These are phyloP conservation scores for Colletotrichum musicola DNA, from an alignment of 2,329 filamentous ascomycete species.

Conservation along the genomic window DNA sequence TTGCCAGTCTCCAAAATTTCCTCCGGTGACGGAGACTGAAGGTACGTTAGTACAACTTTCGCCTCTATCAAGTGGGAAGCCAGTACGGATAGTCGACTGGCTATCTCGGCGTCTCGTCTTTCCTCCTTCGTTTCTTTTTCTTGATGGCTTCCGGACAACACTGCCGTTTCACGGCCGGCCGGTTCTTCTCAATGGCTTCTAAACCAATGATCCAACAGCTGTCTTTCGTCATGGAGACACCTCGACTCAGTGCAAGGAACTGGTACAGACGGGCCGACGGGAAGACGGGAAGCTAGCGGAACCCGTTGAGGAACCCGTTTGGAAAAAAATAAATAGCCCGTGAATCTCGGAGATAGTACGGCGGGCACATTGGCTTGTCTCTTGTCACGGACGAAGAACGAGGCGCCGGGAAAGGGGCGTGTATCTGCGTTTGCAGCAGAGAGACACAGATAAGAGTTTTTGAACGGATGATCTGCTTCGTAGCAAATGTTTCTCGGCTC, in stretches of 20 bases:
- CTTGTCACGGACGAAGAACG: conserved; percentile 4
- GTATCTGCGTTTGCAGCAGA: neutral
- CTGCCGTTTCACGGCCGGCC: too few species aligned
- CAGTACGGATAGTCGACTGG: too few species aligned
- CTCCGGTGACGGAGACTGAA: neutral
- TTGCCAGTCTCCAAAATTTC: neutral
- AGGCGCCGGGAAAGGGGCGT: neutral
- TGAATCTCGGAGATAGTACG: conserved; percentile 4
- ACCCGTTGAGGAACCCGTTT: conserved; percentile 33
- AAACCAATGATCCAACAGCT: neutral
- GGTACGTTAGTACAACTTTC: too few species aligned
- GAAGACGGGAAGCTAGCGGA: conserved; percentile 36
- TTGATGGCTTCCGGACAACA: too few species aligned
- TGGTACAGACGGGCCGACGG: conserved; percentile 14
- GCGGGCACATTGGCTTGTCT: neutral
- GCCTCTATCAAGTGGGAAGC: too few species aligned
- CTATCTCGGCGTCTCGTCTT: too few species aligned
- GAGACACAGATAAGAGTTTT: neutral
- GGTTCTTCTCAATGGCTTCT: too few species aligned
- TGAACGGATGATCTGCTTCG: neutral
- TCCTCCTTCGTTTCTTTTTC: too few species aligned
- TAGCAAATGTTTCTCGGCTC: neutral
- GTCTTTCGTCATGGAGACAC: neutral
- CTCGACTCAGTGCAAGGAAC: neutral
- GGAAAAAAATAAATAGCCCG: neutral